Evolutionary conservation across 2,329 filamentous ascomycete genomes (phyloP).

Genomic region (Emergomyces orientalis): DNA sequence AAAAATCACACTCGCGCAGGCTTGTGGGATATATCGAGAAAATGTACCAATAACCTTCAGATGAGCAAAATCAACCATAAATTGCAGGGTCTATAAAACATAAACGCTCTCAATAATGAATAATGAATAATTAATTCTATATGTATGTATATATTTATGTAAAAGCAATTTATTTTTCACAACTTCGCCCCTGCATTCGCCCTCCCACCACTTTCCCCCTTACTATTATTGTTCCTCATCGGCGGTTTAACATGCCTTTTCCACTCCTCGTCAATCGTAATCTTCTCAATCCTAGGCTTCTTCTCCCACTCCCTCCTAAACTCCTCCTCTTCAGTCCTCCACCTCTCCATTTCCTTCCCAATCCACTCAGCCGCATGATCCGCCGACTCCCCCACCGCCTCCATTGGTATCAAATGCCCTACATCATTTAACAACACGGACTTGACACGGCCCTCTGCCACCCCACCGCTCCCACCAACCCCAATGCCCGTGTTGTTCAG

Average conservation of each 20-base stretch:
- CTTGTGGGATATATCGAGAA: background rate
- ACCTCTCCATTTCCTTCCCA: conserved; percentile 46
- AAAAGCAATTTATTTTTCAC: conserved; percentile 12
- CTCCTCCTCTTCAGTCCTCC: conserved; percentile 48
- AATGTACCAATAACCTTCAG: background rate
- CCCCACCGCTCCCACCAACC: conserved; percentile 42
- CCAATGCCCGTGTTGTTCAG: conserved; percentile 33
- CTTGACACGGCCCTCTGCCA: conserved; percentile 57
- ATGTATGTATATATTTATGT: background rate
- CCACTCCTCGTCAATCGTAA: conserved; percentile 48
- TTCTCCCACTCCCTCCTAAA: conserved; percentile 48
- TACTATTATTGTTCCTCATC: background rate
- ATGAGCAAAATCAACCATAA: background rate
- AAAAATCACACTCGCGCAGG: background rate
- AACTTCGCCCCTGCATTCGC: conserved; percentile 20
- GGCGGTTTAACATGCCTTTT: conserved; percentile 32
- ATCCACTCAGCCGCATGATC: conserved; percentile 50
- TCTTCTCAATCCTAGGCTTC: conserved; percentile 46
- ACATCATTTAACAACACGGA: conserved; percentile 54
- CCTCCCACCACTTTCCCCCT: background rate
- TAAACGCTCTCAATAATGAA: background rate
- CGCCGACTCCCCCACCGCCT: conserved; percentile 60
- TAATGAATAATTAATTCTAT: background rate
- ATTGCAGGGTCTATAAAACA: background rate
- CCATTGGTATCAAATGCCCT: conserved; percentile 80